Percentiles rank a stretch among this genome's conserved stretches.
Conservation (phyloP, 768 basidiomycete species). For the Mycena galopus region DNA sequence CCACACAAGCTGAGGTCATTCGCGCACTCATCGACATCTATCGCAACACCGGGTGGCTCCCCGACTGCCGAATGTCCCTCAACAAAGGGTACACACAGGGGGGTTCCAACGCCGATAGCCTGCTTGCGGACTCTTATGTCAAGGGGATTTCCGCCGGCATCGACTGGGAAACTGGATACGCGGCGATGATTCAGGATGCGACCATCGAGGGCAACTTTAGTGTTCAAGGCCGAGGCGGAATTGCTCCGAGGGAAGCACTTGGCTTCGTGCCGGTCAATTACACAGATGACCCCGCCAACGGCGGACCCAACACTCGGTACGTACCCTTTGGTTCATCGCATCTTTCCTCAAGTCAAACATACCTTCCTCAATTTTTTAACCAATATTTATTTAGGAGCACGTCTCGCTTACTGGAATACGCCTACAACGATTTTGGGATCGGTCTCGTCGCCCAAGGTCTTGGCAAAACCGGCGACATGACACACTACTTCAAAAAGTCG, state of each 20-base stretch:
- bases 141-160: conserved; percentile 43
- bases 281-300: conserved; percentile 31
- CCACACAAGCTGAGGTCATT: conserved; percentile 38
- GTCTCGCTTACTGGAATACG: conserved; percentile 34
- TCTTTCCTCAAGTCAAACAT: not conserved
- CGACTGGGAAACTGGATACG: conserved; percentile 41
- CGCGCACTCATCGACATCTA: conserved; percentile 44
- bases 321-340: too few species aligned
- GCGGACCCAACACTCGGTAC: conserved; percentile 30
- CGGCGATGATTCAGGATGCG: conserved; percentile 40
- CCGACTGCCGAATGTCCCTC: conserved; percentile 45
- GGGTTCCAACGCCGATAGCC: conserved; percentile 43
- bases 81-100: conserved; percentile 45
- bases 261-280: conserved; percentile 32
- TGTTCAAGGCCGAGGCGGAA: conserved; percentile 31
- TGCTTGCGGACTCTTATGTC: conserved; percentile 43
- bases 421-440: conserved; percentile 37
- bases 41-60: conserved; percentile 42
- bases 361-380: too few species aligned
- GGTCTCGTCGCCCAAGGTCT: conserved; percentile 32
- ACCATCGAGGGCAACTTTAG: conserved; percentile 32
- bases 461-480: conserved; percentile 19
- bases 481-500: conserved; percentile 30
- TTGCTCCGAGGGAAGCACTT: conserved; percentile 6
- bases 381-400: conserved; percentile 36